Evolutionary conservation across 2,329 filamentous ascomycete genomes (phyloP), one percentile per base, ranked within the genome.

Genomic region (Escovopsis sp.): DNA sequence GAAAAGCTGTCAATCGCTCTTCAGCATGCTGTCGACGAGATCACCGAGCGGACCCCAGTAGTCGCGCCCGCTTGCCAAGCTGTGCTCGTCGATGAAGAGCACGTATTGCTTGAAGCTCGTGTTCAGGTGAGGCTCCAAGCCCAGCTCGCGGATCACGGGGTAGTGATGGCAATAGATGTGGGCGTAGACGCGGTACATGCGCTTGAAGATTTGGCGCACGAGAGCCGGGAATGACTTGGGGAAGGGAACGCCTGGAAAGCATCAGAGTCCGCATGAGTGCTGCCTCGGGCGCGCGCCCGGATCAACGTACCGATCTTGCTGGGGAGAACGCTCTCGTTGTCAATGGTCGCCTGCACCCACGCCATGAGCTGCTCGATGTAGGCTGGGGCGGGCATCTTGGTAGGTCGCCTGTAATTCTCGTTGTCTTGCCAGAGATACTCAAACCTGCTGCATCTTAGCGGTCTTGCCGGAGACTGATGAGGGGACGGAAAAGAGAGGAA

Each of bases 101-200:
- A 98, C 91, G 58, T 96, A 98, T 65, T 98, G 91, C 73, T 98
- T 98, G 77, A 98, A 98, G 66, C 86, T 94, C 12, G 91, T 98
- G 66, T 98, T 98, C 51, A 98, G 75, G 63, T 98, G 91, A 37
- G 93, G 88, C 65, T 98, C 91, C 45, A 98, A 75, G 19, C 91
- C 91, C 34, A 98, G 75, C 60, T 95, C 87, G 45, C 93, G 83
- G 52, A 98, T 82, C 51, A 98, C 88, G 33, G 88, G 88, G 66
- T 98, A 98, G 68, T 98, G 91, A 65, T 98, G 91, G 70, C 93
- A 98, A 76, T 98, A 98, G 55, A 98, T 94, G 67, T 98, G 91
- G 36, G 91, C 91, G 62, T 98, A 98, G 48, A 98, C 89, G 52
- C 91, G 83, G 67, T 96, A 98, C 68, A 98, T 82, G 58, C 91